phyloP scores from a whole-genome alignment of 2,329 filamentous ascomycete genomes.

The Penicillium frequentans region DNA sequence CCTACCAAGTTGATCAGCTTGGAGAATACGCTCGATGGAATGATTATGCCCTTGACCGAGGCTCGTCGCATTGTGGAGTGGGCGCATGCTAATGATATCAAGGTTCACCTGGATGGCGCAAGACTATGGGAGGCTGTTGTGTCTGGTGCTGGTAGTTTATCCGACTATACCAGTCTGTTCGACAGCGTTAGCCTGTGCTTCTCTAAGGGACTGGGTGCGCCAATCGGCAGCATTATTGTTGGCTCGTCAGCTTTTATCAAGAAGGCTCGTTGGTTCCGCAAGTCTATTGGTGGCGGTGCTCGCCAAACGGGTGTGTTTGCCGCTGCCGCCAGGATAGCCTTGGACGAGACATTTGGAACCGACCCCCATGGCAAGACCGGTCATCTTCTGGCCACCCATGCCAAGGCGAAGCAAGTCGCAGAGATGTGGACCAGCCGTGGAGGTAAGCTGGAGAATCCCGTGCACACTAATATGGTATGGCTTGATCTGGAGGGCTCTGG shows the following conservation, averaged over 20 bases:
- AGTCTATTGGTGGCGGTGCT: slow-evolving; percentile 76
- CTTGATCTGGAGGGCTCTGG: slow-evolving; percentile 67
- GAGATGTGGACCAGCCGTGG: slow-evolving; percentile 68
- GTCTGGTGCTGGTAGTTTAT: slow-evolving; percentile 65
- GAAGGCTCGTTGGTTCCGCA: slow-evolving; percentile 72
- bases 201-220: slow-evolving; percentile 78
- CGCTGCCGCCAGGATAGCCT: slow-evolving; percentile 71
- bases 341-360: slow-evolving; percentile 74
- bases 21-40: slow-evolving; percentile 82
- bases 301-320: slow-evolving; percentile 75
- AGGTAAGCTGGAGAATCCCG: slow-evolving; percentile 66
- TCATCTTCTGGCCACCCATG: slow-evolving; percentile 61
- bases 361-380: slow-evolving; percentile 61
- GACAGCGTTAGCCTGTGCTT: slow-evolving; percentile 78
- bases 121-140: slow-evolving; percentile 79
- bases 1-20: slow-evolving; percentile 79
- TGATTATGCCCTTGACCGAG: slow-evolving; percentile 74
- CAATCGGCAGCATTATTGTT: slow-evolving; percentile 74
- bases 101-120: slow-evolving; percentile 76
- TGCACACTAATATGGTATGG: slow-evolving; percentile 94
- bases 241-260: slow-evolving; percentile 60
- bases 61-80: slow-evolving; percentile 68
- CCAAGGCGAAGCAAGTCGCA: slow-evolving; percentile 62
- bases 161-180: slow-evolving; percentile 67
- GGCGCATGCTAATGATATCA: slow-evolving; percentile 64